These are phyloP conservation scores for Nadsonia commutata DNA, from an alignment of 1,139 yeast species.

Conservation along the genomic window DNA sequence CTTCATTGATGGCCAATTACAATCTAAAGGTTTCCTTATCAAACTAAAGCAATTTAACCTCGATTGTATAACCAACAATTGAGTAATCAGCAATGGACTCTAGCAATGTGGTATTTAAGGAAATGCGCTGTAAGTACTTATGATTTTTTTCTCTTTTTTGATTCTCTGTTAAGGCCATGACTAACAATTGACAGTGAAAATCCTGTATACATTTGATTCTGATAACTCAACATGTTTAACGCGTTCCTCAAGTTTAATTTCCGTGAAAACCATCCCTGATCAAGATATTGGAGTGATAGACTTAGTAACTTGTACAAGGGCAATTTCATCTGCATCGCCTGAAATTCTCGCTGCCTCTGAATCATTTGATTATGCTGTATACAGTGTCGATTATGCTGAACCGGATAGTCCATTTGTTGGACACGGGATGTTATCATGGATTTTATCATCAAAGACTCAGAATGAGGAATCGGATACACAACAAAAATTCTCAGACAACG, in stretches of 20 bases:
- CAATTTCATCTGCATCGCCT: slow-evolving; percentile 5
- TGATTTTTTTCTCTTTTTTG: neutral
- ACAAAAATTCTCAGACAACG: neutral
- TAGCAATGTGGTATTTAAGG: neutral
- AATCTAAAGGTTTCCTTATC: no score
- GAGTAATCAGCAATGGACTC: neutral
- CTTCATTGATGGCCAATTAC: no score
- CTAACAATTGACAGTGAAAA: neutral
- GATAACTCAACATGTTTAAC: neutral
- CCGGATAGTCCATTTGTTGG: slow-evolving; percentile 26
- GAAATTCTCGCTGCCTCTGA: slow-evolving; percentile 4
- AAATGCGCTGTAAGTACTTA: neutral
- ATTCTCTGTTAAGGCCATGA: neutral
- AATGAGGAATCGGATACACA: neutral
- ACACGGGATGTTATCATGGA: slow-evolving; percentile 25
- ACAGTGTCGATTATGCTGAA: slow-evolving; percentile 27
- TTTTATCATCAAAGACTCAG: slow-evolving; percentile 8
- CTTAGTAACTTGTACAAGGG: neutral
- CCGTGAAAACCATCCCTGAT: neutral
- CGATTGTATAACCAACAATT: no score
- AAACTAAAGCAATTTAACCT: no score
- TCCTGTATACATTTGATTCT: neutral
- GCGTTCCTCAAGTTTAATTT: neutral
- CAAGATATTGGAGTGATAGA: neutral
- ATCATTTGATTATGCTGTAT: slow-evolving; percentile 24